A percentile compares a stretch with the other conserved stretches of the same genome.
These are phyloP conservation scores for Boletus vinaceobasis DNA, from an alignment of 768 basidiomycete species.

Conservation along the genomic window DNA sequence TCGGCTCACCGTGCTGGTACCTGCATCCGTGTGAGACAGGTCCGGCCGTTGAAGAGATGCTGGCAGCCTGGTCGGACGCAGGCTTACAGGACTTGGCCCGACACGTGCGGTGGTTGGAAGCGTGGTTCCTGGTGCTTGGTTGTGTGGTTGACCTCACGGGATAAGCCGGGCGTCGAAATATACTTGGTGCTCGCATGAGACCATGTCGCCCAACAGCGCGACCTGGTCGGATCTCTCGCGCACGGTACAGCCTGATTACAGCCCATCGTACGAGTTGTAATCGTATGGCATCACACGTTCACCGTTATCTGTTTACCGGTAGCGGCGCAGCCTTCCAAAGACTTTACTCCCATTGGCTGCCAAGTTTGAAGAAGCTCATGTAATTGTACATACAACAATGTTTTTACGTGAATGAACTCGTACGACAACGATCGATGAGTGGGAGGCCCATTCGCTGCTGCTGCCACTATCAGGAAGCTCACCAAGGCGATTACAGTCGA, in stretches of 20 bases:
- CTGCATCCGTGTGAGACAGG: slow-evolving; percentile 84
- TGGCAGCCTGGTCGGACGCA: slow-evolving; percentile 40
- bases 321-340: not conserved
- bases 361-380: too few species aligned
- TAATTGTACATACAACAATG: not conserved
- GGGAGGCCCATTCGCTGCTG: too few species aligned
- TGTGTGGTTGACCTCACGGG: slow-evolving; percentile 53
- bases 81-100: slow-evolving; percentile 13
- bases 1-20: slow-evolving; percentile 76
- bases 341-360: too few species aligned
- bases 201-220: not conserved
- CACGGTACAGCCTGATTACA: not conserved
- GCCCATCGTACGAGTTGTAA: too few species aligned
- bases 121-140: slow-evolving; percentile 77
- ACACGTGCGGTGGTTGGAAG: slow-evolving; percentile 50
- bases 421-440: not conserved
- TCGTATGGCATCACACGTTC: too few species aligned
- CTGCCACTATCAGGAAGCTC: too few species aligned
- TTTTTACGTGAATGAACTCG: not conserved
- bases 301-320: not conserved
- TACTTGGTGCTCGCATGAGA: not conserved
- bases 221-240: slow-evolving; percentile 7
- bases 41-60: slow-evolving; percentile 62
- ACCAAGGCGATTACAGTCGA: too few species aligned
- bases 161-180: not conserved